Percentiles rank a stretch among this genome's conserved stretches.
These are phyloP conservation scores for Lentinula edodes DNA, from an alignment of 768 basidiomycete genomes.

Conservation along the genomic window DNA sequence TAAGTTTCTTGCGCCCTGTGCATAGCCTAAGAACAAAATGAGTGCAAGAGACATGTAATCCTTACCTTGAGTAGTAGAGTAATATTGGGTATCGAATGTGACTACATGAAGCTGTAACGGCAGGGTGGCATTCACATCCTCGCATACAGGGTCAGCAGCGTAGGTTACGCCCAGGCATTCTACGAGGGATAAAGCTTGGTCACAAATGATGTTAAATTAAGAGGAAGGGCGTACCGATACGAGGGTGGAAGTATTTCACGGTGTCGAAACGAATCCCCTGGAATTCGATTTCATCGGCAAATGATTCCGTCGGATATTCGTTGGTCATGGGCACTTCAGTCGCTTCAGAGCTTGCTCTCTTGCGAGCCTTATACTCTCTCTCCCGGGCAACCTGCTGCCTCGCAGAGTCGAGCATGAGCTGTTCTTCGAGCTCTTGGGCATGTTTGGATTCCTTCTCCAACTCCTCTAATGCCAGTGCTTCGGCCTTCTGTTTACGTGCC, in stretches of 20 bases:
- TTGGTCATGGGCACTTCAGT: conserved; percentile 52
- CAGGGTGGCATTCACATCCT: conserved; percentile 48
- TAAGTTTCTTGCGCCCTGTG: conserved; percentile 63
- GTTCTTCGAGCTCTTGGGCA: conserved; percentile 57
- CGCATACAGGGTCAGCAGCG: conserved; percentile 71
- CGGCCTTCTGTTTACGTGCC: conserved; percentile 50
- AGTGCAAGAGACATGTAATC: neutral
- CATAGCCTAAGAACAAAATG: neutral
- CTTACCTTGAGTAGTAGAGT: conserved; percentile 56
- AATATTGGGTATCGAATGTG: conserved; percentile 65
- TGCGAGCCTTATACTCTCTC: conserved; percentile 43
- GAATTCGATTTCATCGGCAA: conserved; percentile 50
- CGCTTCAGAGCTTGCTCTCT: conserved; percentile 64
- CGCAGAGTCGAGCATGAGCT: conserved; percentile 62
- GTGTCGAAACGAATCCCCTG: conserved; percentile 54
- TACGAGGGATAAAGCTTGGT: conserved; percentile 14
- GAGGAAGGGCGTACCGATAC: conserved; percentile 40
- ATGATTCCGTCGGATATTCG: conserved; percentile 57
- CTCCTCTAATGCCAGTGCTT: conserved; percentile 49
- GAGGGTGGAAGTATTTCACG: conserved; percentile 70
- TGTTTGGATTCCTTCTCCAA: conserved; percentile 44
- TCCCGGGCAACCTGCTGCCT: conserved; percentile 51
- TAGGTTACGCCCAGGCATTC: conserved; percentile 65
- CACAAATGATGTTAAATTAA: neutral
- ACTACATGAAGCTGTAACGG: conserved; percentile 67